Evolutionary conservation across 139 green algal species (phyloP).

Genomic region (Chlorella sorokiniana): DNA sequence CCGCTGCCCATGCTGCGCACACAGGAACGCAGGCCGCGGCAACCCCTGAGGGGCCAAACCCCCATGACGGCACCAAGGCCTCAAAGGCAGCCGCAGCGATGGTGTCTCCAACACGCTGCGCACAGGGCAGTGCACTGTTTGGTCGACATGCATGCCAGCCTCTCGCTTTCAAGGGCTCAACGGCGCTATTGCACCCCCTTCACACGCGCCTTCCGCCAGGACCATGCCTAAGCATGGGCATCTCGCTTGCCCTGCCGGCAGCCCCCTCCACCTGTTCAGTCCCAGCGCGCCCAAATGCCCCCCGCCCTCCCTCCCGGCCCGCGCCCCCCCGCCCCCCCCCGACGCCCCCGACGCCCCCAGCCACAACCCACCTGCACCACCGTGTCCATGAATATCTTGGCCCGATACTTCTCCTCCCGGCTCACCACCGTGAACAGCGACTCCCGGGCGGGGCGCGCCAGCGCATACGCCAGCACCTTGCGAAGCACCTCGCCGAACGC

Average conservation of each 20-base stretch:
- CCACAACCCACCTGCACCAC: slow-evolving; percentile 14
- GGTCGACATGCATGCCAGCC: neutral
- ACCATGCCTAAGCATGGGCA: too few species aligned
- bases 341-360: neutral
- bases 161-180: too few species aligned
- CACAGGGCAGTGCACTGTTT: neutral
- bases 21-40: slow-evolving; percentile 48
- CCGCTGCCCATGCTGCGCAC: slow-evolving; percentile 32
- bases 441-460: slow-evolving; percentile 72
- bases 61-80: slow-evolving; percentile 18
- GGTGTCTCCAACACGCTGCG: slow-evolving; percentile 58
- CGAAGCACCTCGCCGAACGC: slow-evolving; percentile 58
- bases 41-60: slow-evolving; percentile 47
- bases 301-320: too few species aligned
- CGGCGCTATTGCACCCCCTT: too few species aligned
- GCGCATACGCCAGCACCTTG: slow-evolving; percentile 70
- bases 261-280: neutral
- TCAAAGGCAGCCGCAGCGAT: slow-evolving; percentile 51
- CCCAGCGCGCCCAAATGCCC: neutral
- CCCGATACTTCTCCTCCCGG: slow-evolving; percentile 79
- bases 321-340: too few species aligned
- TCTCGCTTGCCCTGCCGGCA: too few species aligned
- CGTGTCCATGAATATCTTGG: slow-evolving; percentile 61
- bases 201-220: too few species aligned
- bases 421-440: slow-evolving; percentile 81